phyloP scores from a whole-genome alignment of 768 basidiomycete genomes.

The Zangia roseola region DNA sequence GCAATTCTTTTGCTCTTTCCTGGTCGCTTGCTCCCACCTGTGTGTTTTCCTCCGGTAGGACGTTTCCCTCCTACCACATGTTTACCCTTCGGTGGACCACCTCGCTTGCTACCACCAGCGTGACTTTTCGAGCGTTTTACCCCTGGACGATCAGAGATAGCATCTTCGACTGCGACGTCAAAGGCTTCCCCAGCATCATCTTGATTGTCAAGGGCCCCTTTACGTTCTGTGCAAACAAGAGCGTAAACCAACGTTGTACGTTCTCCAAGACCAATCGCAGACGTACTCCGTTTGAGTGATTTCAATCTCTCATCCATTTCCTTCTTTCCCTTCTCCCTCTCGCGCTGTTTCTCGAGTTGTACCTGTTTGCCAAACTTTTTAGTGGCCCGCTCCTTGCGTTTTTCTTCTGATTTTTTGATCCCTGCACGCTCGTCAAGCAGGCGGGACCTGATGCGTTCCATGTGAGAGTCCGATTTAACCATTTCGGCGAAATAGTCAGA shows the following conservation, averaged over 20 bases:
- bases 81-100: slow-evolving; percentile 38
- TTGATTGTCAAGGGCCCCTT: slow-evolving; percentile 71
- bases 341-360: slow-evolving; percentile 90
- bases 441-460: slow-evolving; percentile 93
- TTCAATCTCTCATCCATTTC: slow-evolving; percentile 86
- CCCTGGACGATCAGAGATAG: slow-evolving; percentile 68
- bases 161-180: slow-evolving; percentile 89
- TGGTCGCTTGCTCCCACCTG: slow-evolving; percentile 45
- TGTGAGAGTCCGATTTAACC: slow-evolving; percentile 96
- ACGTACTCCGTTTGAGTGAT: slow-evolving; percentile 82
- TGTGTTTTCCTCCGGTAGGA: slow-evolving; percentile 13
- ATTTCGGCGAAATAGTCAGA: slow-evolving; percentile 97
- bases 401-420: slow-evolving; percentile 91
- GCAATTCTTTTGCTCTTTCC: slow-evolving; percentile 59
- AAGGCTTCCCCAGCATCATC: slow-evolving; percentile 61
- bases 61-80: slow-evolving; percentile 34
- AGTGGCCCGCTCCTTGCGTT: slow-evolving; percentile 86
- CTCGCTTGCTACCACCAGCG: slow-evolving; percentile 30
- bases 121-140: slow-evolving; percentile 48
- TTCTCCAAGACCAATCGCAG: background rate
- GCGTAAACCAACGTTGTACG: background rate
- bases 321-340: slow-evolving; percentile 86
- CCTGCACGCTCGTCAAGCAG: slow-evolving; percentile 84
- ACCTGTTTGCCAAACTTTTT: slow-evolving; percentile 99
- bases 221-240: slow-evolving; percentile 58